These are phyloP conservation scores for Candida nonsorbophila DNA, from an alignment of 805 yeast species.

Conservation along the genomic window DNA sequence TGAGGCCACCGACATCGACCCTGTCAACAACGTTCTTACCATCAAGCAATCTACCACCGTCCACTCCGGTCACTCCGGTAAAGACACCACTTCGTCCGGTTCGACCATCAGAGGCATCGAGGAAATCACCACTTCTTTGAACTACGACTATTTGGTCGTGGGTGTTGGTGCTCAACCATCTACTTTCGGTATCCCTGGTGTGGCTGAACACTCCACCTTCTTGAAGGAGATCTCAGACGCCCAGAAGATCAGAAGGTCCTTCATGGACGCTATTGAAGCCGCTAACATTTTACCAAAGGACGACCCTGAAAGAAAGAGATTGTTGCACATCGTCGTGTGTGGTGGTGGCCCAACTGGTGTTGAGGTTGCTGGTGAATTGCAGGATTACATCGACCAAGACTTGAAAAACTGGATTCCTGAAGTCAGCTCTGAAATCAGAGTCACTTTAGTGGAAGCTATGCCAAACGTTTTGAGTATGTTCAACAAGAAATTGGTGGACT, in stretches of 20 bases:
- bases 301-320: constrained; percentile 76
- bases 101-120: constrained; percentile 35
- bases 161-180: constrained; percentile 96
- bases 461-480: constrained; percentile 82
- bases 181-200: constrained; percentile 94
- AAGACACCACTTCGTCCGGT: constrained; percentile 40
- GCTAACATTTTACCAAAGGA: constrained; percentile 74
- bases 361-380: constrained; percentile 93
- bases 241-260: constrained; percentile 70
- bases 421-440: constrained; percentile 74
- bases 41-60: constrained; percentile 58
- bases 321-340: constrained; percentile 84
- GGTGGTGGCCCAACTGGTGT: constrained; percentile 99
- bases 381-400: constrained; percentile 91
- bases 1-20: constrained; percentile 80
- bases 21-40: constrained; percentile 56
- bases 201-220: constrained; percentile 79
- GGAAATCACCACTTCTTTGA: constrained; percentile 42
- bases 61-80: constrained; percentile 50
- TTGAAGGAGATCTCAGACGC: constrained; percentile 89
- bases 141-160: constrained; percentile 79
- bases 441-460: constrained; percentile 83
- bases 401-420: constrained; percentile 84
- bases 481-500: constrained; percentile 62
- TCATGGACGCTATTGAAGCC: constrained; percentile 85